Base-by-base conservation (phyloP, 2,329 filamentous ascomycete species). In the Paramyrothecium roridum region DNA sequence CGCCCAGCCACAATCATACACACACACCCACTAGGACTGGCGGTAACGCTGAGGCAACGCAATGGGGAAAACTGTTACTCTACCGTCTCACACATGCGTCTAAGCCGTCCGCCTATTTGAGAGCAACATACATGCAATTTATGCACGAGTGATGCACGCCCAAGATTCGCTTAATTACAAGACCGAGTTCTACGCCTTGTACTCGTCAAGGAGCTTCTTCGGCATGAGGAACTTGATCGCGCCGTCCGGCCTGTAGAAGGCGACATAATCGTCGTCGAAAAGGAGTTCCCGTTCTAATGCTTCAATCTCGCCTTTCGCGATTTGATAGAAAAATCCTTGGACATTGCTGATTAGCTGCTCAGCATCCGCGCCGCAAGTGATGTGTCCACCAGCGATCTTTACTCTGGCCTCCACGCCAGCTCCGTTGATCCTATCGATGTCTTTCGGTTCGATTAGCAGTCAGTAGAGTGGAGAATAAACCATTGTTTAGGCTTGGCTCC, bases 301-400 rank as follows among this genome's bases (percentile, higher is more conserved):
- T 19, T 50, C 12, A 30, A 50, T 22, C 22, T 23, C 3, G 22
- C 17, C 17, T 22, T 50, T 8, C 20, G 17, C 17, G 8, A 30
- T 22, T 11, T 16, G 48, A n/a, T 26, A 30, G 3, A 50, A 22
- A 3, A 30, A 3, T 8, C 11, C 3, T 3, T 54, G 52, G 7
- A 56, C 52, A 12, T 54, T 48, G 13, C 19, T 17, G 12, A 56
- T 49, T 12, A 56, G 16, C 22, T 51, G 48, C 2, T 52, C 16
- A 21, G 55, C 55, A n/a, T 56, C 55, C 19, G 37, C 37, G 12
- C 22, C 34, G 12, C 45, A n/a, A 13, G 55, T 54, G 40, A 22
- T 54, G 48, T 56, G 55, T 23, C 55, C 55, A 13, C 52, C 54
- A 43, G 55, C 40, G 37, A 54, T 54, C 46, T 51, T 56, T 16